These are phyloP conservation scores for Lippia alba DNA, from an alignment of 305 asterid species.

Conservation along the genomic window DNA sequence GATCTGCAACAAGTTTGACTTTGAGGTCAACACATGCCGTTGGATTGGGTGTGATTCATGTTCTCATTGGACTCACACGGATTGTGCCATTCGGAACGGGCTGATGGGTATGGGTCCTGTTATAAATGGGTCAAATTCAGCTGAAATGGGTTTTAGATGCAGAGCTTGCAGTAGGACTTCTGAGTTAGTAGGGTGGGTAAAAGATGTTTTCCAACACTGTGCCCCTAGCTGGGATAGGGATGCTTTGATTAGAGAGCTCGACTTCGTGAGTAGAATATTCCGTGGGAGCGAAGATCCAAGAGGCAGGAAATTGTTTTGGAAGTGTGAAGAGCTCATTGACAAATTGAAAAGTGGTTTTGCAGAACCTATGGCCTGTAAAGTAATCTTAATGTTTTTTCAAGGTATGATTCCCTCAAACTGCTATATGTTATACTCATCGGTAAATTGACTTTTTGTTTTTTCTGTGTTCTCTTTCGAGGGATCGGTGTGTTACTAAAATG, in stretches of 20 bases:
- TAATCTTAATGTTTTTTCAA: constrained; percentile 63
- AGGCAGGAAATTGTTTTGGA: constrained; percentile 72
- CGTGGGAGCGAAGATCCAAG: constrained; percentile 79
- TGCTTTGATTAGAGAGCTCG: constrained; percentile 73
- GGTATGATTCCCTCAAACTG: constrained; percentile 41
- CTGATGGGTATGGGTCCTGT: constrained; percentile 78
- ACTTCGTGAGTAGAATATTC: constrained; percentile 78
- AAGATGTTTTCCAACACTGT: constrained; percentile 81
- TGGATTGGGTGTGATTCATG: constrained; percentile 89
- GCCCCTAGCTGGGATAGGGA: constrained; percentile 91
- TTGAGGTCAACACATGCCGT: constrained; percentile 91
- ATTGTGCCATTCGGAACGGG: constrained; percentile 84
- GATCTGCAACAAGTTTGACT: constrained; percentile 88
- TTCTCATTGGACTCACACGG: constrained; percentile 93
- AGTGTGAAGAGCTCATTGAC: constrained; percentile 78
- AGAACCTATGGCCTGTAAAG: constrained; percentile 65
- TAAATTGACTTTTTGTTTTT: too few species aligned
- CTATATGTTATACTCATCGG: neutral
- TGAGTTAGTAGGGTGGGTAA: constrained; percentile 83
- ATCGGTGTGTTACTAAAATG: too few species aligned
- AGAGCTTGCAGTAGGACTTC: constrained; percentile 85
- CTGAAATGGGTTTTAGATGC: constrained; percentile 82
- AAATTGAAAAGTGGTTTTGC: constrained; percentile 66
- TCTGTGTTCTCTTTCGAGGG: too few species aligned
- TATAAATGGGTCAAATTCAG: constrained; percentile 64